Evolutionary conservation across 352 stramenopile genomes (phyloP), one percentile per base, ranked within the genome.

Genomic region (Phytophthora kernoviae): DNA sequence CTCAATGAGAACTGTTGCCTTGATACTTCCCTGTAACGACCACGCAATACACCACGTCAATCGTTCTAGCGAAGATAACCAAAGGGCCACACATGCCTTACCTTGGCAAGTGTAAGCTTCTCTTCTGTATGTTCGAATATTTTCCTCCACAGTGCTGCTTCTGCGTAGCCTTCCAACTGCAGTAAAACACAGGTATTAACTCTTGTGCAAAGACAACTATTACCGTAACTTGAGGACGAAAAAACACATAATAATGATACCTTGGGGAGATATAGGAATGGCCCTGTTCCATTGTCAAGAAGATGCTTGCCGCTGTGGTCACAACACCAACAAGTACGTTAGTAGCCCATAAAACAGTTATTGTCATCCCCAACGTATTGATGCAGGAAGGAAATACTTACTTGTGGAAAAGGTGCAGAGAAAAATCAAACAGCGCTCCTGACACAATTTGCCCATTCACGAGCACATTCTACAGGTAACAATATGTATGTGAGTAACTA

Each of bases 251-350:
- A 53, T 33, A 11, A 37, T 32, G 21, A 30, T 41, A 81, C 75
- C 61, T 98, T 98, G 17, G 96, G 91, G 1, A 98, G 64, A 70
- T 99, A 99, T 54, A 98, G 90, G 65, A 98, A 98, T 14, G 96
- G 92, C 0, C 90, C 90, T 14, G 66, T 88, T 50, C 88, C 93
- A 49, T 70, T 74, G 1, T 84, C 65, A 14, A 91, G 50, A 43
- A 98, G 74, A 3, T 71, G 68, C 47, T 91, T 84, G 2, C 88
- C 88, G 68, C 81, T 91, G 40, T 7, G 21, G 10, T 36, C 17
- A 49, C 26, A 12, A 36, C 36, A 54, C 37, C 41, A 20, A 2
- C 17, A 34, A 27, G 10, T 27, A 45, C 39, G 12, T 47, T 42
- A 47, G 37, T 48, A 42, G 17, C 34, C 14, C 20, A 39, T 17